These are phyloP conservation scores for Puccinia sorghi DNA, from an alignment of 1,284 basidiomycete species.

Conservation along the genomic window DNA sequence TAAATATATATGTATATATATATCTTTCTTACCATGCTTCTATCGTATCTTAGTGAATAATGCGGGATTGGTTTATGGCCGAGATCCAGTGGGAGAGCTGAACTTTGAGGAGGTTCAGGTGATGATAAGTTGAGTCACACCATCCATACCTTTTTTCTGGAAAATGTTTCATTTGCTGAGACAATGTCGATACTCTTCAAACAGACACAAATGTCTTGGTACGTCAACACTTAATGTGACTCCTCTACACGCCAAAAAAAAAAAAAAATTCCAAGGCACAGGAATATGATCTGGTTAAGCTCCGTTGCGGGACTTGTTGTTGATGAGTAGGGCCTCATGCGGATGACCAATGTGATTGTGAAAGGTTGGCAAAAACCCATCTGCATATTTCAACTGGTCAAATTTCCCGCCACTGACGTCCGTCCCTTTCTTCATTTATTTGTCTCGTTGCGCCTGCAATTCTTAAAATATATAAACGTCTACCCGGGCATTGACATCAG, in stretches of 20 bases:
- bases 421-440: too few relatives aligned
- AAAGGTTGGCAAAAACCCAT: slow-evolving; percentile 19
- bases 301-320: not conserved
- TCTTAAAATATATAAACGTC: too few relatives aligned
- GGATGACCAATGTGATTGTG: slow-evolving; percentile 41
- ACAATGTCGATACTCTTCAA: not conserved
- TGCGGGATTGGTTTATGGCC: slow-evolving; percentile 40
- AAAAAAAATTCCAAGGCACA: not conserved
- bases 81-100: slow-evolving; percentile 42
- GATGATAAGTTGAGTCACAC: slow-evolving; percentile 49
- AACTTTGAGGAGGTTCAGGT: slow-evolving; percentile 44
- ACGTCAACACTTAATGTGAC: not conserved
- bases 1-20: too few relatives aligned
- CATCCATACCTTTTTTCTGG: not conserved
- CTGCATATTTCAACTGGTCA: not conserved
- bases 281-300: not conserved
- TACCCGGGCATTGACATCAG: slow-evolving; percentile 59
- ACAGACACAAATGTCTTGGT: slow-evolving; percentile 46
- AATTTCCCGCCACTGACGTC: slow-evolving; percentile 37
- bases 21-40: slow-evolving; percentile 53
- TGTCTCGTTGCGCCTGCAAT: too few relatives aligned
- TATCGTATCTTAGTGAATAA: slow-evolving; percentile 29
- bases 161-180: not conserved
- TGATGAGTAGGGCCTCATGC: slow-evolving; percentile 33
- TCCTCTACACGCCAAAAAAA: not conserved